Evolutionary conservation across 2,329 filamentous ascomycete species (phyloP), one percentile per base, ranked within the genome.

Genomic region (Penicillium sclerotiorum): DNA sequence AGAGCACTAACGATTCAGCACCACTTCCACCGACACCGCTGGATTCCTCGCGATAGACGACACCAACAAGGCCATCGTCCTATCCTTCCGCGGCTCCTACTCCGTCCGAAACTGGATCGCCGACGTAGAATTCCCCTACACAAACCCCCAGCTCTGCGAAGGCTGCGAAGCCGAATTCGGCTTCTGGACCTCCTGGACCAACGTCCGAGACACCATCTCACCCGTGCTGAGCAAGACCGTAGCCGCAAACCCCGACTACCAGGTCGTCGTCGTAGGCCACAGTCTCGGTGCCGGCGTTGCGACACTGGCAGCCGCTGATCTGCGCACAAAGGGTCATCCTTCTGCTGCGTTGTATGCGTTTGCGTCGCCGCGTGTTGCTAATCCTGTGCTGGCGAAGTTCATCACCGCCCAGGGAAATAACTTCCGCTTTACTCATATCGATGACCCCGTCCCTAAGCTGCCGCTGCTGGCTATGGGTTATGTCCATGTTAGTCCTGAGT

Each of bases 401-500:
- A 73, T 89, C 52, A 77, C 76, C 7, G 58, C 59, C 40, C 82
- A 86, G 58, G 50, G 71, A 1, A 80, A 81, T 2, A 72, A 76
- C 46, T 86, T 77, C 72, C 83, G 87, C 55, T 74, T 89, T 44
- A 90, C 87, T 1, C 86, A 90, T 69, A 70, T 69, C 35, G 73
- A 80, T 58, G 88, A 91, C 65, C 83, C 85, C 1, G 81, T 90
- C 1, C 85, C 88, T 0, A 80, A 83, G 36, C 75, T 91, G 30
- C 87, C 87, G 1, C 81, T 85, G 9, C 69, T 82, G 49, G 45
- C 80, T 38, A 66, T 86, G 44, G 80, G 80, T 27, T 90, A 84
- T 73, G 73, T 79, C 32, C 87, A 90, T 67, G 80, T 82, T n/a
- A 81, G 76, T 13, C 85, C 87, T 1, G 88, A 90, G 74, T 89